Evolutionary conservation across 441 rosid species (phyloP), one percentile per base, ranked within the genome.

Genomic region (Biscutella laevigata): DNA sequence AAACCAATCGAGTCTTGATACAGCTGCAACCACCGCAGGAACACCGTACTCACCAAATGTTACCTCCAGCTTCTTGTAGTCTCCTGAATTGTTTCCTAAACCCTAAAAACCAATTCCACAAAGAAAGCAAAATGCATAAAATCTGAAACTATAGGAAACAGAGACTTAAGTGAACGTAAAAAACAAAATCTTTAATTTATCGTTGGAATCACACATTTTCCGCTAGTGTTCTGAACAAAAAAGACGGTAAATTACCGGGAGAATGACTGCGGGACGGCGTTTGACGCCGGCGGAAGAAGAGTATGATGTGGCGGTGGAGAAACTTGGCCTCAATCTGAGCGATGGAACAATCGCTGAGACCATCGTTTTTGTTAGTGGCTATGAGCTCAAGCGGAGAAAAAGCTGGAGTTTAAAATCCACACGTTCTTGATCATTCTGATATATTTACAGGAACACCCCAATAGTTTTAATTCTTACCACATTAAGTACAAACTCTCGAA

Each of bases 1-100:
- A 12, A 91, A 54, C 96, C 98, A 91, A 58, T 91, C 96, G 5
- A 74, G 53, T 37, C 96, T 81, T 15, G 94, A 81, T 39, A 91
- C 94, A 21, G 79, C 67, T 52, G 95, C 95, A 47, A 76, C 81
- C 49, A 82, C 86, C 0, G 80, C 45, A 9, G 87, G 79, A 36
- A 91, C 91, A 25, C 85, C 83, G 58, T 74, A 77, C 13, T 68
- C 83, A 28, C 71, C 65, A 55, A 87, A 52, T 11, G 79, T 72
- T 37, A 62, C 37, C 66, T 72, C 75, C 69, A 91, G 53, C 70
- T 79, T 83, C 68, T 66, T 65, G 67, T 91, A 87, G 67, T 91
- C 96, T 16, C 79, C 82, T 19, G 83, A 73, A 65, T 80, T 87
- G 78, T 91, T 91, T 38, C 98, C 98, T 34, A 87, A 54, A 33